Evolutionary conservation across 2,329 filamentous ascomycete species (phyloP), one percentile per base, ranked within the genome.

Genomic region (Xylariaceae sp.): DNA sequence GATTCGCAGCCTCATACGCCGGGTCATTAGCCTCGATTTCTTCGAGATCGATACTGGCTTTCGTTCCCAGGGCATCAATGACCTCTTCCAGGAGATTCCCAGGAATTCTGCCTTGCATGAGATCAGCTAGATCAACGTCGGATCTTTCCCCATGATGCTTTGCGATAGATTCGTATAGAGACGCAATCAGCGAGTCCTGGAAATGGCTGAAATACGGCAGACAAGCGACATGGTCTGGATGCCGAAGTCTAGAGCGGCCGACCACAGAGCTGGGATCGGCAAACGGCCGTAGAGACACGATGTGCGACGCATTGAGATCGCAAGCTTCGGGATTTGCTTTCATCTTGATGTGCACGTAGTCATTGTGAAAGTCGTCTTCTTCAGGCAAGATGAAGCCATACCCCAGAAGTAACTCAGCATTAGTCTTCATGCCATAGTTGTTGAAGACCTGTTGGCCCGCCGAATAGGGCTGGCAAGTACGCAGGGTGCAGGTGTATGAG

Each of bases 351-450:
- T 86, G 82, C 0, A 82, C 72, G 67, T 85, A 85, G 69, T 85
- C 83, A 65, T 85, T 85, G 68, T 86, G 82, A 58, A 85, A 72
- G 3, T 68, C 70, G 0, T 73, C 70, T 0, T 76, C 76, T 56
- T 78, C 74, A 1, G 80, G 77, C 0, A 87, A 69, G 62, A 82
- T 77, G 68, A 88, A 88, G 2, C 84, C 84, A 67, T 88, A 88
- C 0, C 80, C 84, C 1, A 88, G 74, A 1, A 88, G 76, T 23
- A 88, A 75, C 74, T 90, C 87, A 60, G 86, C 87, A 67, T 91
- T 92, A 5, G 87, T 89, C 72, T 90, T 89, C 68, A 76, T 72
- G 35, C 88, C 88, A 68, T 92, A 92, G 71, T 89, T 90, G 55
- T 72, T 73, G 61, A 68, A 73, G 1, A 85, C 72, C 64, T 85